Evolutionary conservation across 2,329 filamentous ascomycete genomes (phyloP), one percentile per base, ranked within the genome.

Genomic region (Colletotrichum magnum): DNA sequence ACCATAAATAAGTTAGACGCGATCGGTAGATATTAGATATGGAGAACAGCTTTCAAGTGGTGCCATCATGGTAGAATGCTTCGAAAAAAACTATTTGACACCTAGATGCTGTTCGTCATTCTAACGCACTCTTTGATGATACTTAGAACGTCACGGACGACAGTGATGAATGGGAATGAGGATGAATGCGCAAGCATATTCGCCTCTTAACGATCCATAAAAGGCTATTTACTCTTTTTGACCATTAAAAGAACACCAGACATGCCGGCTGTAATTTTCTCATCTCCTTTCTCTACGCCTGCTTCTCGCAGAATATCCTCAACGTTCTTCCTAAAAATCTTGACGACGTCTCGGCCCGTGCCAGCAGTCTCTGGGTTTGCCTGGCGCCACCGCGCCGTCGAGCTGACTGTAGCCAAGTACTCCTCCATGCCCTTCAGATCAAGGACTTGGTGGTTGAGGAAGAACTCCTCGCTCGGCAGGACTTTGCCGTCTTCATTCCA

Each of bases 371-470:
- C 80, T 0, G 82, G 80, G 70, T 87, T 73, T 0, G 82, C 84
- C 73, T 84, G 75, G 13, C 82, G 76, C 84, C 84, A 86, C 50
- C 85, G 75, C 0, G 77, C 77, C 1, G 83, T 75, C 0, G 79
- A 76, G 64, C 84, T 86, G 3, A 74, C 66, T 0, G 83, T 85
- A 0, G 74, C 74, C 5, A 83, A 36, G 4, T 79, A 48, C 64
- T 72, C 75, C 68, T 83, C 82, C 16, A 84, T 54, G 18, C 64
- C 69, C 26, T 80, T 76, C 54, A 85, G 26, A 3, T 73, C 74
- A 2, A 74, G 58, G 6, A 74, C 58, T 39, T 69, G 41, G 47
- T 67, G 63, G 6, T 61, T 68, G 2, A 69, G 70, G 51, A 74
- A 78, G 64, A 79, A 79, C 18, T 76, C 60, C 2, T 77, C 75